These are phyloP conservation scores for Tylopilus rubrobrunneus DNA, from an alignment of 768 basidiomycete genomes.

Conservation along the genomic window DNA sequence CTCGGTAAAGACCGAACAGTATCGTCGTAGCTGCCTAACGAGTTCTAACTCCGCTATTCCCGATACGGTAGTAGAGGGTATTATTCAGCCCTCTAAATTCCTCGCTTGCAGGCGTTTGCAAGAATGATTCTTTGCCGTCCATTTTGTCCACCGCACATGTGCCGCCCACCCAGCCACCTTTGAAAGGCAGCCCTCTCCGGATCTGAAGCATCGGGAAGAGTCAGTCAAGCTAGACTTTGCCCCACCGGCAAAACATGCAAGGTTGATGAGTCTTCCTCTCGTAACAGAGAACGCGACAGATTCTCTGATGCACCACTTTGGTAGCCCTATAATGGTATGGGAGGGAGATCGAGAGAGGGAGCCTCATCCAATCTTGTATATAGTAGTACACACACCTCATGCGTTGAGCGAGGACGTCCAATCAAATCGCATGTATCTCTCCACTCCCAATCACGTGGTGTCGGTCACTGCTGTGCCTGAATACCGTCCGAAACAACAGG, in stretches of 20 bases:
- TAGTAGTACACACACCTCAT: too few species aligned
- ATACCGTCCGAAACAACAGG: constrained; percentile 78
- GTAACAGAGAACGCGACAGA: constrained; percentile 49
- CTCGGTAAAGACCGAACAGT: too few species aligned
- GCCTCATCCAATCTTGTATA: constrained; percentile 33
- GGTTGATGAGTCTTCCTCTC: constrained; percentile 44
- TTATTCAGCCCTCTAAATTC: too few species aligned
- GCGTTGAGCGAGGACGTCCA: too few species aligned
- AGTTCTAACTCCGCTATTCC: too few species aligned
- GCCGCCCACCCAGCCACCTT: constrained; percentile 19
- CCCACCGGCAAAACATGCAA: constrained; percentile 41
- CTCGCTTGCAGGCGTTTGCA: too few species aligned
- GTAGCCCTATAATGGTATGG: constrained; percentile 39
- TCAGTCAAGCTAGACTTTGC: constrained; percentile 35
- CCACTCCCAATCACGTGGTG: constrained; percentile 80
- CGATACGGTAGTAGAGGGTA: too few species aligned
- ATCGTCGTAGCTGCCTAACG: too few species aligned
- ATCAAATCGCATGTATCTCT: too few species aligned
- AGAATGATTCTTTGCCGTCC: constrained; percentile 36
- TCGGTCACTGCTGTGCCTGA: constrained; percentile 77
- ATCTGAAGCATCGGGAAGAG: constrained; percentile 42
- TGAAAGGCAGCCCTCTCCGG: constrained; percentile 32
- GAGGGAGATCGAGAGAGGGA: constrained; percentile 47
- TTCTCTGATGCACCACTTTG: constrained; percentile 35
- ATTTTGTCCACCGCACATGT: constrained; percentile 27